Conservation (phyloP, 345 rosid species). For the Rhodomyrtus tomentosa region DNA sequence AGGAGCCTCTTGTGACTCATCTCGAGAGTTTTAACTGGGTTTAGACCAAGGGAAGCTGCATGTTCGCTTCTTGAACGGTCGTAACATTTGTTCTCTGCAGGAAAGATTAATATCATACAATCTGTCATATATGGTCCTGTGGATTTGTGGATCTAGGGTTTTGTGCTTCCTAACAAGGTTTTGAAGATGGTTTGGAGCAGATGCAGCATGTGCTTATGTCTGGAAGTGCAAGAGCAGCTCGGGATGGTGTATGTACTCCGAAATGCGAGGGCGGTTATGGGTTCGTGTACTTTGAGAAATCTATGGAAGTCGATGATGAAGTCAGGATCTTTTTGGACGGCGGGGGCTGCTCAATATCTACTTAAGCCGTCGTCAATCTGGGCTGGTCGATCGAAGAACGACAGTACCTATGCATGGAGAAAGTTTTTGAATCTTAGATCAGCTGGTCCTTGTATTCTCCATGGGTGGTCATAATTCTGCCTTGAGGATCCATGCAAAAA, state of each 20-base stretch:
- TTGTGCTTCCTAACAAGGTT: neutral
- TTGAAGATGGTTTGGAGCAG: neutral
- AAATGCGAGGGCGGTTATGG: neutral
- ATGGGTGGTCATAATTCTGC: too few species aligned
- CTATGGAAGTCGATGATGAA: neutral
- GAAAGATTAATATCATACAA: neutral
- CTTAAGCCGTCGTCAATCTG: neutral
- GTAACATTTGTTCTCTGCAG: neutral
- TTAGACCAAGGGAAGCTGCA: too few species aligned
- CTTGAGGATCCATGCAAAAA: neutral
- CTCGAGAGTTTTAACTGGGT: neutral
- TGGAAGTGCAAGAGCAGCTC: neutral
- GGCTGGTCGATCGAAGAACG: neutral
- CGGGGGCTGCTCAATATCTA: neutral
- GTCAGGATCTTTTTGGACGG: neutral
- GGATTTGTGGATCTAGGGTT: neutral
- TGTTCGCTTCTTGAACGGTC: too few species aligned
- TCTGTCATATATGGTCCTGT: neutral
- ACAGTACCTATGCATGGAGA: neutral
- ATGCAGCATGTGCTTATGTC: neutral
- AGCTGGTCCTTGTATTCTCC: neutral
- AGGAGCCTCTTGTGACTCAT: neutral
- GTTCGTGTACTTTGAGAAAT: neutral
- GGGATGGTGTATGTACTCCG: neutral
- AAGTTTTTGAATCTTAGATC: neutral